Base-by-base conservation (phyloP, 306 rosid genomes). In the Arachis stenosperma region DNA sequence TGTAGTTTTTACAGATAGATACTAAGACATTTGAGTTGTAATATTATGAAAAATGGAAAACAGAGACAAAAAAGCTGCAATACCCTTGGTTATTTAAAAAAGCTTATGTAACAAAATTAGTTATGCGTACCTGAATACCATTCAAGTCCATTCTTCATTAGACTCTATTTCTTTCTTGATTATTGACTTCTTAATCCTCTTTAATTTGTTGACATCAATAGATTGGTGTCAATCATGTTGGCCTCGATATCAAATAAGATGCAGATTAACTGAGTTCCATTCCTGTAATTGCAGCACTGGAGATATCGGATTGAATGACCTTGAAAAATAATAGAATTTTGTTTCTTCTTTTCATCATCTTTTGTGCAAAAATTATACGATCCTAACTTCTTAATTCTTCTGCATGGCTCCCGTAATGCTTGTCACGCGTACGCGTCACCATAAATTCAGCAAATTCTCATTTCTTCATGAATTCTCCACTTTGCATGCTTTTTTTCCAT, bases 1-100 rank as follows among this genome's bases (percentile, higher is more conserved):
- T 11, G 12, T 69, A 61, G 50, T 61, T 46, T 46, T 39, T 33
- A 60, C 39, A 37, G 17, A 17, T 17, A 17, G 29, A 7, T 39
- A 41, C 27, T 7, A 15, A 42, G 7, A 63, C 22, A 15, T 11
- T 53, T 61, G 17, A 9, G 39, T 52, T 5, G 2, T 58, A 15
- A 70, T 70, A 33, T 17, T 11, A 70, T 55, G 44, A 66, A 30
- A 46, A 75, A 67, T n/a, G 61, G 47, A 58, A 67, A 67, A 27
- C 13, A 17, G 33, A 8, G 29, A n/a, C 8, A 54, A 46, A 57
- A 42, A 7, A 22, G 22, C 8, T 5, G 17, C 17, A 17, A 0
- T 17, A 17, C 0, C 17, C 17, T 17, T 17, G 17, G 17, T 17
- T 17, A 17, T 17, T 17, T 17, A 17, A 17, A 17, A 17, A 17